A percentile compares a stretch with the other conserved stretches of the same genome.
These are phyloP conservation scores for Neolentinus lepideus DNA, from an alignment of 1,284 basidiomycete species.

Conservation along the genomic window DNA sequence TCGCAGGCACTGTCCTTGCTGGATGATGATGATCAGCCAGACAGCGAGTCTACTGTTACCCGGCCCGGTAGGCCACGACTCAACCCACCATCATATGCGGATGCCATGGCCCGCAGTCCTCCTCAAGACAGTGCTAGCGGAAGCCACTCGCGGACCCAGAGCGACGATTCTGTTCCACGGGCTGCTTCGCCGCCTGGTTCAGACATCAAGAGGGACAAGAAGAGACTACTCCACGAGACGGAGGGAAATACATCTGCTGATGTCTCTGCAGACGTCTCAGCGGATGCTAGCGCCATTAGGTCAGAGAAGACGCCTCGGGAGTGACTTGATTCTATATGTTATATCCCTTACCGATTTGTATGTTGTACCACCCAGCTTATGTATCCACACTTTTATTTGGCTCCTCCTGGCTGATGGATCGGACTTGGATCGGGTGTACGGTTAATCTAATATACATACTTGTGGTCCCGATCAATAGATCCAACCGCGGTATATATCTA, in stretches of 20 bases:
- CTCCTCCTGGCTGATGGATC: too few relatives aligned
- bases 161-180: neutral
- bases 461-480: too few relatives aligned
- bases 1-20: neutral
- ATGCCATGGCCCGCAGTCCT: neutral
- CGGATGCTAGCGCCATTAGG: neutral
- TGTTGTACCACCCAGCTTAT: neutral
- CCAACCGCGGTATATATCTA: too few relatives aligned
- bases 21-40: neutral
- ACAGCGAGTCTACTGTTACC: neutral
- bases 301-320: neutral
- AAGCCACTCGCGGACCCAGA: neutral
- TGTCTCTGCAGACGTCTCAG: neutral
- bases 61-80: neutral
- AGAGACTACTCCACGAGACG: neutral
- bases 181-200: neutral
- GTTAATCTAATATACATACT: too few relatives aligned
- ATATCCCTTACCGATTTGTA: neutral
- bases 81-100: neutral
- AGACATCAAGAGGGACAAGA: neutral
- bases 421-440: too few relatives aligned
- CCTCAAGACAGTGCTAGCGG: neutral
- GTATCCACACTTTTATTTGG: neutral
- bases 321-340: neutral
- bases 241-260: neutral